Percentiles rank a stretch among this genome's conserved stretches.
These are phyloP conservation scores for Fusarium chaquense DNA, from an alignment of 2,329 filamentous ascomycete genomes.

Conservation along the genomic window DNA sequence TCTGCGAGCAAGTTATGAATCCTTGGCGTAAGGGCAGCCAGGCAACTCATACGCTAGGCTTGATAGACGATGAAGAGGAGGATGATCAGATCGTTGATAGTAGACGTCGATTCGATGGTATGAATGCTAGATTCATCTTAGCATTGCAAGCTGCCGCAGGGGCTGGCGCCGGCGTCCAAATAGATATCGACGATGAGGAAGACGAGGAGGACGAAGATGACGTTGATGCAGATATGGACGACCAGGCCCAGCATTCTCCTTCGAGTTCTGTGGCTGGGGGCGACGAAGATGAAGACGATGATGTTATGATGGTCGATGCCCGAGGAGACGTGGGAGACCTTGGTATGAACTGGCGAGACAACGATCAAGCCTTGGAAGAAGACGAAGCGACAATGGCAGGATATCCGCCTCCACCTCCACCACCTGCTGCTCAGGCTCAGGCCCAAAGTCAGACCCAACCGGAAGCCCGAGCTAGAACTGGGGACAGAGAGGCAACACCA, in stretches of 20 bases:
- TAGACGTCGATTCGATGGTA: constrained; percentile 47
- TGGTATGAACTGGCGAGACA: constrained; percentile 64
- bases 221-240: constrained; percentile 59
- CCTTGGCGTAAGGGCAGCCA: constrained; percentile 89
- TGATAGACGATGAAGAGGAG: constrained; percentile 60
- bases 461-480: constrained; percentile 56
- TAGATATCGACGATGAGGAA: constrained; percentile 49
- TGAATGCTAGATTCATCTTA: constrained; percentile 55
- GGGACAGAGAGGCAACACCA: constrained; percentile 73
- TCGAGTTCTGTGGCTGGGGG: constrained; percentile 52
- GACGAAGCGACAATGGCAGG: constrained; percentile 83
- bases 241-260: constrained; percentile 52
- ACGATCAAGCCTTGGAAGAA: constrained; percentile 77
- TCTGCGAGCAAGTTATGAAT: constrained; percentile 92
- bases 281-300: constrained; percentile 65
- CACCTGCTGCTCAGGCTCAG: constrained; percentile 67
- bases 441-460: constrained; percentile 58
- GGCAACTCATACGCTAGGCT: constrained; percentile 74
- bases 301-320: constrained; percentile 69
- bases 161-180: constrained; percentile 45
- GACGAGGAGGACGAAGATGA: constrained; percentile 53
- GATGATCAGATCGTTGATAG: constrained; percentile 62
- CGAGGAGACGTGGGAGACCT: constrained; percentile 60
- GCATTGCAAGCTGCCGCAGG: constrained; percentile 53
- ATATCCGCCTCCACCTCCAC: constrained; percentile 72